Evolutionary conservation across 2,329 filamentous ascomycete genomes (phyloP).

Genomic region (Pseudogymnoascus sp.): DNA sequence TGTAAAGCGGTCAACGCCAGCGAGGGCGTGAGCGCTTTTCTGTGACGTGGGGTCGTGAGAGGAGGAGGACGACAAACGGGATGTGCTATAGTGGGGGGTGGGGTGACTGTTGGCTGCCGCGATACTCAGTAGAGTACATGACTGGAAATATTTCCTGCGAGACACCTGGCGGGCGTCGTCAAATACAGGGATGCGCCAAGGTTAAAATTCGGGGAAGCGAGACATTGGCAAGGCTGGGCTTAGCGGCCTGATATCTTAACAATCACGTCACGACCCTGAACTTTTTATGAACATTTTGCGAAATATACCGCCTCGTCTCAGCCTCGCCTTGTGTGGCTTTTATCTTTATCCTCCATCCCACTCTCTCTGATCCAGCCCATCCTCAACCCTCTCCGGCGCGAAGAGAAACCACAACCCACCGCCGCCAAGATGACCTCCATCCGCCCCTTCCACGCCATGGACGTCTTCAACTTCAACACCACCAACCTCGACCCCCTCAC

Average conservation of each 20-base stretch:
- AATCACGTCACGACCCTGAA: background rate
- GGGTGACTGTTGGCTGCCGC: background rate
- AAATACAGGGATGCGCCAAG: constrained; percentile 32
- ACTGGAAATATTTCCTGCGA: constrained; percentile 19
- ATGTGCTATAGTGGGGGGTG: constrained; percentile 3
- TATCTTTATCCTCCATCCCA: background rate
- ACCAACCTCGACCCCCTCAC: constrained; percentile 94
- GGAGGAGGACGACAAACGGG: background rate
- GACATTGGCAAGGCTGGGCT: background rate
- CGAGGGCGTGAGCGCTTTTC: constrained; percentile 1
- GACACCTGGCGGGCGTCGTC: constrained; percentile 27
- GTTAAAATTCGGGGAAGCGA: constrained; percentile 34
- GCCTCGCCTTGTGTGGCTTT: background rate
- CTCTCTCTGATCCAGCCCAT: background rate
- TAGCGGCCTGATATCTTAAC: background rate
- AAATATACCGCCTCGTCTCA: background rate
- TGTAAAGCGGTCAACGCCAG: constrained; percentile 3
- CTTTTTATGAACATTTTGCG: background rate
- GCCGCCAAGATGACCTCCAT: constrained; percentile 62
- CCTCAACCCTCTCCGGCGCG: background rate
- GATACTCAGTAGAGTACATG: constrained; percentile 24
- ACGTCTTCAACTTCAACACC: constrained; percentile 82
- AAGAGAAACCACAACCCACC: background rate
- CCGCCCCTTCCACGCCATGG: constrained; percentile 72
- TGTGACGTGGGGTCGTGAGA: background rate